Evolutionary conservation across 495 filamentous ascomycete species (phyloP).

Genomic region (Penicillium longicatenatum): DNA sequence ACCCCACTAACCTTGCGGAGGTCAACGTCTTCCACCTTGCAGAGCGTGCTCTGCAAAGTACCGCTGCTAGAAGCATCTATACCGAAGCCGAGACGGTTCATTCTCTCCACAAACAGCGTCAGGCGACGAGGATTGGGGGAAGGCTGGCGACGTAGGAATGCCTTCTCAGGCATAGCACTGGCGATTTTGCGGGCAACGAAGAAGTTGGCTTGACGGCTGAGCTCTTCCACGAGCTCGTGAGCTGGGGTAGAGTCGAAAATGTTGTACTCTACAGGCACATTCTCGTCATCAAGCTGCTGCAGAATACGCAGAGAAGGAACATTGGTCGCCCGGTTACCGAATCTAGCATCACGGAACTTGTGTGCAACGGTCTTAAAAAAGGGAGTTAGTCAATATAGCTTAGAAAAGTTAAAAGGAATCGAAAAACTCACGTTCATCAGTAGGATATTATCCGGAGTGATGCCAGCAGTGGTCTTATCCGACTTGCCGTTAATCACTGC

Average conservation of each 20-base stretch:
- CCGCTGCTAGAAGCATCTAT: slow-evolving; percentile 90
- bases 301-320: slow-evolving; percentile 86
- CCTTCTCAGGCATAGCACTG: slow-evolving; percentile 83
- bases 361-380: slow-evolving; percentile 63
- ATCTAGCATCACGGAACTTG: slow-evolving; percentile 85
- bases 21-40: slow-evolving; percentile 82
- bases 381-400: background rate
- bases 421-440: slow-evolving; percentile 65
- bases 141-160: slow-evolving; percentile 83
- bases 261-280: slow-evolving; percentile 93
- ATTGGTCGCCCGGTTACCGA: slow-evolving; percentile 72
- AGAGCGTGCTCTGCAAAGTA: slow-evolving; percentile 87
- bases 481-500: slow-evolving; percentile 65
- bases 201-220: slow-evolving; percentile 86
- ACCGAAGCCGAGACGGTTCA: slow-evolving; percentile 85
- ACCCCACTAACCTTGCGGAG: slow-evolving; percentile 68
- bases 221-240: slow-evolving; percentile 92
- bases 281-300: slow-evolving; percentile 96
- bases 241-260: slow-evolving; percentile 89
- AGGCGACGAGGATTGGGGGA: slow-evolving; percentile 85
- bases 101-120: slow-evolving; percentile 86
- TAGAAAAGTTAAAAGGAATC: background rate
- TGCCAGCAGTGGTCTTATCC: slow-evolving; percentile 58
- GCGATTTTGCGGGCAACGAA: slow-evolving; percentile 85
- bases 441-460: slow-evolving; percentile 69